phyloP scores from a whole-genome alignment of 1,139 yeast species.

The Blastobotrys raffinosifermentans region DNA sequence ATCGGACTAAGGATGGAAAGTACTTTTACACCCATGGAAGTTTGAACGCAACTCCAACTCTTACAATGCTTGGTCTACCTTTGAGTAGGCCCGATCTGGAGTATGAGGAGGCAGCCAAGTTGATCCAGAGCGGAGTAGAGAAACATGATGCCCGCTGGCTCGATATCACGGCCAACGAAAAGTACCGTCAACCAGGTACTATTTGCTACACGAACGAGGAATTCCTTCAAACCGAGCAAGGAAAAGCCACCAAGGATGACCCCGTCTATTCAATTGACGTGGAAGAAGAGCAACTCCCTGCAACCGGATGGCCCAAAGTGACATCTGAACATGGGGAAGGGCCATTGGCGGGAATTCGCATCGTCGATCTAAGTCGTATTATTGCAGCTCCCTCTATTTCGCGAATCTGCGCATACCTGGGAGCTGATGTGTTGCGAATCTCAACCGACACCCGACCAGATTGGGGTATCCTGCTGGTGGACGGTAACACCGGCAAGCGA shows the following conservation, averaged over 20 bases:
- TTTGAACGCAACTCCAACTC: conserved; percentile 4
- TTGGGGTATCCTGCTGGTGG: conserved; percentile 5
- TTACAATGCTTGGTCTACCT: conserved; percentile 5
- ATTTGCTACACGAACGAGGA: conserved; percentile 7
- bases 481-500: conserved; percentile 6
- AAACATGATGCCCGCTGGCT: conserved; percentile 6
- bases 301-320: conserved; percentile 3
- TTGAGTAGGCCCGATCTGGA: conserved; percentile 4
- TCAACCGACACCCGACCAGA: conserved; percentile 7
- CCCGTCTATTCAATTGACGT: conserved; percentile 2
- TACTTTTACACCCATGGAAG: conserved; percentile 7
- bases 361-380: conserved; percentile 6
- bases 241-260: conserved; percentile 4
- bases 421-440: conserved; percentile 7
- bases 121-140: conserved; percentile 1
- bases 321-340: background rate
- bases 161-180: conserved; percentile 6
- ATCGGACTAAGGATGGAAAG: conserved; percentile 4
- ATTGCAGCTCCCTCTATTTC: conserved; percentile 8
- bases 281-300: conserved; percentile 3
- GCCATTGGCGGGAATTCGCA: conserved; percentile 5
- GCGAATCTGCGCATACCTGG: conserved; percentile 5
- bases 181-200: conserved; percentile 6
- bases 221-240: conserved; percentile 5
- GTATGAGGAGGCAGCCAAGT: background rate